Base-by-base conservation (phyloP, 345 rosid genomes). In the Eucalyptus guilfoylei region DNA sequence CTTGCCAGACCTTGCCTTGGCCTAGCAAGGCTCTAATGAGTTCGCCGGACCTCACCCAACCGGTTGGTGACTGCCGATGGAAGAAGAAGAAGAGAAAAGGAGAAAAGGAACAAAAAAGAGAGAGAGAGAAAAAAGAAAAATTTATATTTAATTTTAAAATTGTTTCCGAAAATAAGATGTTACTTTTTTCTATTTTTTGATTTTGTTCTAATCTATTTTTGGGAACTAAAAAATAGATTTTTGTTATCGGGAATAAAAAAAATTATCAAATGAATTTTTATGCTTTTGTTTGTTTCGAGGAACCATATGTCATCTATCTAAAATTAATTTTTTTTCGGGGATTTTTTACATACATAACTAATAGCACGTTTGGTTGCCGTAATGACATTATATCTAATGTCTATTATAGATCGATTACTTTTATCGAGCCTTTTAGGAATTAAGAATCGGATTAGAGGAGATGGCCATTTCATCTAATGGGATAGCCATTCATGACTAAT, bases 31-130 rank as follows among this genome's bases (percentile, higher is more conserved):
- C 26, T 52, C 9, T 0, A 0, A 52, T 0, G 0, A 52, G 58
- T 26, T 52, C 0, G 26, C 1, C 0, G 3, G 1, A 52, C 58
- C 58, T 21, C 0, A 0, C 11, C 4, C 0, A 19, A 1, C 58
- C 1, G 8, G 5, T 52, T 0, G 0, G 0, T 19, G 58, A 52
- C 0, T 0, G 2, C 26, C 11, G 8, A 21, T 52, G 58, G 58
- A 5, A 52, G 58, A 21, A 52, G 55, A 52, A 52, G 26, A 21
- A 52, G 55, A 52, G 9, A 52, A 1, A 21, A 52, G 2, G 26
- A 52, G 11, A 19, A 52, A 50, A 50, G 55, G 19, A 49, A 49
- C 15, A 6, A 11, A 48, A 49, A 48, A 48, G 4, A 48, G 2
- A 49, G 14, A n/a, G n/a, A n/a, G 19, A 49, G 0, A 49, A 16